phyloP scores from a whole-genome alignment of 495 filamentous ascomycete species.

The Daldinia bambusicola region DNA sequence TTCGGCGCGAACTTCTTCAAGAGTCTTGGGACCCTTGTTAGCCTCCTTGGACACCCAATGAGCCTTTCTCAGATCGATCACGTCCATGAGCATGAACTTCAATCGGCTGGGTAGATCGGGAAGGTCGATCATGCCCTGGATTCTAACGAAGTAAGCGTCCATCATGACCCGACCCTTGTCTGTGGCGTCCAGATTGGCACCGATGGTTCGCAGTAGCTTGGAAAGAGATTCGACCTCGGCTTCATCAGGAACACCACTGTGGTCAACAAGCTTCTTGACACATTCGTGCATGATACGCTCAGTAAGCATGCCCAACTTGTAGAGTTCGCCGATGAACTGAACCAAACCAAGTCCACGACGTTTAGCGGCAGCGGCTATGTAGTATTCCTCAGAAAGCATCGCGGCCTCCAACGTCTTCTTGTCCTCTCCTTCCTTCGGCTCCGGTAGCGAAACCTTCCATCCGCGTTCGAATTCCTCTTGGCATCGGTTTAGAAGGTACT shows the following conservation, averaged over 20 bases:
- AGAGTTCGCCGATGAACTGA: constrained; percentile 98
- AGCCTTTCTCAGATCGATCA: constrained; percentile 79
- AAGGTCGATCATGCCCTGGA: constrained; percentile 79
- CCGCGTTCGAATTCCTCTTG: constrained; percentile 99
- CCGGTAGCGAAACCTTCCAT: constrained; percentile 90
- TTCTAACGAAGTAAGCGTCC: constrained; percentile 93
- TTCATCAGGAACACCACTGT: constrained; percentile 91
- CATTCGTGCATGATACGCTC: constrained; percentile 99
- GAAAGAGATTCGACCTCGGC: constrained; percentile 94
- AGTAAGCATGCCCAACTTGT: constrained; percentile 98
- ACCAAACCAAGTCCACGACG: constrained; percentile 96
- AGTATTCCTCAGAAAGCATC: constrained; percentile 97
- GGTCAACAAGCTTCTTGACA: constrained; percentile 95
- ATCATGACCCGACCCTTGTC: constrained; percentile 86
- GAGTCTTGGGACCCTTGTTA: constrained; percentile 94
- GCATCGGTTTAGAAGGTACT: constrained; percentile 97
- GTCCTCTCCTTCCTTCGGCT: constrained; percentile 78
- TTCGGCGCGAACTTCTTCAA: constrained; percentile 88
- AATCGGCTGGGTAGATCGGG: constrained; percentile 84
- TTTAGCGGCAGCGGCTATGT: constrained; percentile 94
- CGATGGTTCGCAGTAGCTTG: constrained; percentile 91
- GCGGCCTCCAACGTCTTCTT: constrained; percentile 70
- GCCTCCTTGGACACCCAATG: constrained; percentile 87
- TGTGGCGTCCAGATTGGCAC: constrained; percentile 79
- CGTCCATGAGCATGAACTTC: constrained; percentile 95